phyloP scores from a whole-genome alignment of 108 stramenopile species.

The Skeletonema costatum region DNA sequence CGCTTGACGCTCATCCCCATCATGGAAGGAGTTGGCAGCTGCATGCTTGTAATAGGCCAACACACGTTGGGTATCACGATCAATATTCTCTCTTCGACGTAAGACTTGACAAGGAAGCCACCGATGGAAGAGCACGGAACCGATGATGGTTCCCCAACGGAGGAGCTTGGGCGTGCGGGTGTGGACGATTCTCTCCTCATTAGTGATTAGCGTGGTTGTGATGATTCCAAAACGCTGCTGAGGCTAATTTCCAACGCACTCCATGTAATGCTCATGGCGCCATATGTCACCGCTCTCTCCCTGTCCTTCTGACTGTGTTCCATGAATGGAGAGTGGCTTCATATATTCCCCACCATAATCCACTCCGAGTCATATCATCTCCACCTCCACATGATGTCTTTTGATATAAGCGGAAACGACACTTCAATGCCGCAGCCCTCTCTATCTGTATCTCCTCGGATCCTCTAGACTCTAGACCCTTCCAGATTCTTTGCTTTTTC shows the following conservation, averaged over 20 bases:
- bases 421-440: constrained; percentile 75
- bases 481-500: constrained; percentile 64
- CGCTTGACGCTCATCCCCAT: too few species aligned
- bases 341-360: constrained; percentile 70
- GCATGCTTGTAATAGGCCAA: too few species aligned
- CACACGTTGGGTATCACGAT: too few species aligned
- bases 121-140: too few species aligned
- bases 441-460: constrained; percentile 74
- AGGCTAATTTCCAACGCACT: constrained; percentile 70
- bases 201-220: constrained; percentile 52
- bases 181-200: constrained; percentile 78
- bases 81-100: too few species aligned
- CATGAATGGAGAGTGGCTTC: constrained; percentile 63
- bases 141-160: neutral
- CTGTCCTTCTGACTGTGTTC: constrained; percentile 44
- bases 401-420: constrained; percentile 73
- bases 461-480: constrained; percentile 49
- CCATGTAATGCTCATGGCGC: constrained; percentile 73
- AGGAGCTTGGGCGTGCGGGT: too few species aligned
- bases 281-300: constrained; percentile 56
- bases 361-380: constrained; percentile 41
- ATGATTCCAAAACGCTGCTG: constrained; percentile 65
- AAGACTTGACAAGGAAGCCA: too few species aligned
- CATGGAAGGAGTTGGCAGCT: too few species aligned
- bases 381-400: constrained; percentile 55